These are phyloP conservation scores for Tetracladium setigerum DNA, from an alignment of 495 filamentous ascomycete species.

Conservation along the genomic window DNA sequence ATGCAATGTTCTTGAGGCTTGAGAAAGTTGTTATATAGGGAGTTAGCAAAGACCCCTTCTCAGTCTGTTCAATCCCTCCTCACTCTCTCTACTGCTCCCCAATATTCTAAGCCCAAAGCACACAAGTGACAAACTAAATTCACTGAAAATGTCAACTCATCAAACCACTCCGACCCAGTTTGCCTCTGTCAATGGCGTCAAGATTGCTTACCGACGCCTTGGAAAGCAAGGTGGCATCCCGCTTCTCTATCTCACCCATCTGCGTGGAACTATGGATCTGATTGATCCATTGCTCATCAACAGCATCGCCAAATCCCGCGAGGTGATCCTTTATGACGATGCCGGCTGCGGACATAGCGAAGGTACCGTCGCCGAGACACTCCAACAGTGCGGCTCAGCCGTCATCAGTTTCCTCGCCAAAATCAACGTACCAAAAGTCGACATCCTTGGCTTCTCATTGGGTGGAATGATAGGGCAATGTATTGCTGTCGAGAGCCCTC, in stretches of 20 bases:
- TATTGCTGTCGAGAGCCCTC: slow-evolving; percentile 18
- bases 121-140: no score
- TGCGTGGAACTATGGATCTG: slow-evolving; percentile 25
- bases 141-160: slow-evolving; percentile 20
- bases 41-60: no score
- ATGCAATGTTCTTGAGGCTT: no score
- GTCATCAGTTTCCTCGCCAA: slow-evolving; percentile 24
- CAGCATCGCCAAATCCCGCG: slow-evolving; percentile 15
- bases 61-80: no score
- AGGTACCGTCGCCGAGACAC: slow-evolving; percentile 14
- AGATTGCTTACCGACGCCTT: slow-evolving; percentile 29
- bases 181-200: slow-evolving; percentile 13
- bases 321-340: slow-evolving; percentile 23
- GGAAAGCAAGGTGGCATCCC: slow-evolving; percentile 20
- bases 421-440: slow-evolving; percentile 21
- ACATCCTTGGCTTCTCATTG: slow-evolving; percentile 25
- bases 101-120: no score
- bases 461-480: slow-evolving; percentile 24
- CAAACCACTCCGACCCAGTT: slow-evolving; percentile 27
- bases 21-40: no score
- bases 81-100: no score
- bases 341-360: slow-evolving; percentile 22
- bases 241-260: slow-evolving; percentile 26
- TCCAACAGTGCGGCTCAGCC: slow-evolving; percentile 19
- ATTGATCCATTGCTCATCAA: slow-evolving; percentile 25